A percentile compares a stretch with the other conserved stretches of the same genome.
Conservation (phyloP, 2,329 filamentous ascomycete genomes). For the Nakataea oryzae region DNA sequence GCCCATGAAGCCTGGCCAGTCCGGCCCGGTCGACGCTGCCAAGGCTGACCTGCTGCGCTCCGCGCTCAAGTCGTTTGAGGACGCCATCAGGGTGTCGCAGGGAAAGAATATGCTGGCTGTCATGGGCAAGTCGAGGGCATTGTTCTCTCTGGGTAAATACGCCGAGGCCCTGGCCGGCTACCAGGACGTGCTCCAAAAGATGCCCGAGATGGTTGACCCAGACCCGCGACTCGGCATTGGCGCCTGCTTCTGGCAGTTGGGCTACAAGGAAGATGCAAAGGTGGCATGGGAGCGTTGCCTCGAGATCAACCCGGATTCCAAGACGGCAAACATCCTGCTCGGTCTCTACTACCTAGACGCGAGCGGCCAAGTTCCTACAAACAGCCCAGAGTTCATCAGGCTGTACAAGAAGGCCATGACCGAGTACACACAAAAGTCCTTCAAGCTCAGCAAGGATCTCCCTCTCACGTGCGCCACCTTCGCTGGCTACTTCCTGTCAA, state of each 20-base stretch:
- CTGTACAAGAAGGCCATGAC: constrained; percentile 92
- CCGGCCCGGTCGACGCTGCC: constrained; percentile 59
- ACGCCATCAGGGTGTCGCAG: constrained; percentile 75
- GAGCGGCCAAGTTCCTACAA: constrained; percentile 72
- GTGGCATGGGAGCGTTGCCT: constrained; percentile 81
- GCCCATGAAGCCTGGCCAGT: constrained; percentile 56
- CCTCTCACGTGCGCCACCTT: constrained; percentile 87
- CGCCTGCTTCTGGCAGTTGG: constrained; percentile 91
- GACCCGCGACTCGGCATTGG: constrained; percentile 95
- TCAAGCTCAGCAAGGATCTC: constrained; percentile 85
- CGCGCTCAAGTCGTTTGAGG: constrained; percentile 88
- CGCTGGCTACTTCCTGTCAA: constrained; percentile 77
- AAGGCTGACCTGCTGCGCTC: constrained; percentile 70
- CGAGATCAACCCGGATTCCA: constrained; percentile 72
- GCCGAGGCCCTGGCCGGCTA: constrained; percentile 75
- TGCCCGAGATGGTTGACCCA: constrained; percentile 80
- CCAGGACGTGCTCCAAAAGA: constrained; percentile 76
- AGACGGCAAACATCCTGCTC: constrained; percentile 81
- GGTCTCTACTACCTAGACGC: constrained; percentile 84
- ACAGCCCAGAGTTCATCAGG: constrained; percentile 72
- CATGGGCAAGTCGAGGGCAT: constrained; percentile 77
- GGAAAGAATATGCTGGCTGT: constrained; percentile 86
- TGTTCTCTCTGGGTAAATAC: constrained; percentile 80
- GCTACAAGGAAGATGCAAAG: constrained; percentile 87
- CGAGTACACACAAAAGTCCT: constrained; percentile 85